Evolutionary conservation across 2,329 filamentous ascomycete genomes (phyloP), one percentile per base, ranked within the genome.

Genomic region (Chlorencoelia australis): DNA sequence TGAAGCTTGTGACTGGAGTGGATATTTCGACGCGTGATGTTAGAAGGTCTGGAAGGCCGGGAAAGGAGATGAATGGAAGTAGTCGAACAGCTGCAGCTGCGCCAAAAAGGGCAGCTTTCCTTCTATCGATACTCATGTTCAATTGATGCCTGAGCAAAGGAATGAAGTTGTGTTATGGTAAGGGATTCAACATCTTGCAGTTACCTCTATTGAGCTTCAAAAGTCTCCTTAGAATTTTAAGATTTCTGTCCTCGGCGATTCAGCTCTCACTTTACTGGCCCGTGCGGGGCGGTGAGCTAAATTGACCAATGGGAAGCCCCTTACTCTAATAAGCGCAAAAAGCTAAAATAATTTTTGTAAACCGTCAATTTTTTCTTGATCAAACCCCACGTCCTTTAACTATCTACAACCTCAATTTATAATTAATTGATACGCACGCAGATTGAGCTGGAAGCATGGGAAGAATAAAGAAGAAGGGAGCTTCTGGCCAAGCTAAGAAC

Each of bases 1-100:
- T 96, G 73, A 95, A 98, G 72, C 89, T 94, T 51, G 86, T 95
- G 30, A 96, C 82, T 25, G 91, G 89, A 15, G 91, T 98, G 29
- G 91, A 95, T 54, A 98, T 82, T 68, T 98, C 91, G 52, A 95
- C 91, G 56, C 91, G 82, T 46, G 82, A 83, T 14, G 86, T 91
- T 44, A 98, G 70, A 44, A 94, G 70, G 58, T 87, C 79, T 35
- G 89, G 84, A 26, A 98, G 69, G 24, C 74, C 75, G 44, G 91
- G 88, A 57, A 95, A 94, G 40, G 78, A 68, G 41, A 79, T 68
- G 58, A 87, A 88, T 35, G 96, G 73, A 38, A 85, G 63, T 42
- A 96, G 69, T 49, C 91, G 79, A 49, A 96, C 67, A 44, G 79
- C 71, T 38, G 83, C 79, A 40, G 88, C 89, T 35, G 76, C 75